These are phyloP conservation scores for Geranium brycei DNA, from an alignment of 345 rosid species.

Conservation along the genomic window DNA sequence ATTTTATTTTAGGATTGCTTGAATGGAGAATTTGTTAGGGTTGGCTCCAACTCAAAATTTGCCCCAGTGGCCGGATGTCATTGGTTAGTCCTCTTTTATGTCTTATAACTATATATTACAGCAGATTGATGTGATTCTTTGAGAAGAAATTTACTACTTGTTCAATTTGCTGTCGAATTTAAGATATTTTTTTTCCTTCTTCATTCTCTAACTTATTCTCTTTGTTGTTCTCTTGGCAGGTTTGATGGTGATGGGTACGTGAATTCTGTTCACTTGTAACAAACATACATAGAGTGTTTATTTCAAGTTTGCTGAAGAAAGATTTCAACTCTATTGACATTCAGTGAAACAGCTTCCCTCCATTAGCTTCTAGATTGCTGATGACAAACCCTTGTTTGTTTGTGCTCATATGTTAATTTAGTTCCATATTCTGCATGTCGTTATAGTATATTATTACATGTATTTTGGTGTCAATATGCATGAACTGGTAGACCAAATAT, in stretches of 20 bases:
- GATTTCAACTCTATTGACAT: background rate
- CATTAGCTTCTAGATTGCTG: too few species aligned
- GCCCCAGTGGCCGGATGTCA: conserved; percentile 89
- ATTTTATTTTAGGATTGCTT: conserved; percentile 40
- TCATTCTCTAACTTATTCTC: background rate
- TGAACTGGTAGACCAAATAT: background rate
- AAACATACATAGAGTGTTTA: background rate
- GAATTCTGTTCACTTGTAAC: background rate
- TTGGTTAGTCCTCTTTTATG: conserved; percentile 27
- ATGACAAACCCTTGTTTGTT: too few species aligned
- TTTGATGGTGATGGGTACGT: conserved; percentile 99
- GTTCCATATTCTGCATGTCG: too few species aligned
- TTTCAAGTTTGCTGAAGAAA: background rate
- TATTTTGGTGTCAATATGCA: too few species aligned
- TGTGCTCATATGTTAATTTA: too few species aligned
- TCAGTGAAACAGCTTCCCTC: too few species aligned
- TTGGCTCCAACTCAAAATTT: conserved; percentile 86
- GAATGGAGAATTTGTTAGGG: conserved; percentile 84
- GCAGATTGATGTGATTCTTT: background rate
- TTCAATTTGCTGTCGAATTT: too few species aligned
- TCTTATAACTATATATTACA: background rate
- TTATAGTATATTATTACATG: too few species aligned
- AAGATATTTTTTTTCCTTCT: too few species aligned
- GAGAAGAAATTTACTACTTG: too few species aligned
- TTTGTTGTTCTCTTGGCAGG: conserved; percentile 36